phyloP scores from a whole-genome alignment of 2,329 filamentous ascomycete species.

The Aureobasidium lini region DNA sequence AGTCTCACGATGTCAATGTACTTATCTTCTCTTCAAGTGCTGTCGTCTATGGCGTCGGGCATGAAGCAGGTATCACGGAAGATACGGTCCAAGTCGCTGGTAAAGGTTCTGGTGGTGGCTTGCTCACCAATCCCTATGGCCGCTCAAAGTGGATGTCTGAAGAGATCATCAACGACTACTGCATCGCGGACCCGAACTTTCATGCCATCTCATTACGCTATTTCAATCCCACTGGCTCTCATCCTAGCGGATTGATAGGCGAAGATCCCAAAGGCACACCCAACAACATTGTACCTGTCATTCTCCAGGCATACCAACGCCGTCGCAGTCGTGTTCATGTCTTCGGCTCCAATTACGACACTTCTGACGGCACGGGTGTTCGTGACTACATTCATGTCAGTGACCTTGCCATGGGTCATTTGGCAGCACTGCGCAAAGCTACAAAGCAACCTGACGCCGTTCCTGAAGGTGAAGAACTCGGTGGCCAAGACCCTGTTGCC shows the following conservation, averaged over 20 bases:
- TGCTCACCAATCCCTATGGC: slow-evolving; percentile 59
- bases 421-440: slow-evolving; percentile 46
- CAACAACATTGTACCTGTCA: slow-evolving; percentile 58
- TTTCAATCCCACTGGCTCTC: slow-evolving; percentile 62
- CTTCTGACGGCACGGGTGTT: slow-evolving; percentile 57
- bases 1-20: slow-evolving; percentile 54
- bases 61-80: slow-evolving; percentile 9
- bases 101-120: slow-evolving; percentile 38
- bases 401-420: slow-evolving; percentile 57
- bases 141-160: slow-evolving; percentile 62
- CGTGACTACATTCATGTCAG: slow-evolving; percentile 63
- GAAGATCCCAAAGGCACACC: slow-evolving; percentile 56
- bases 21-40: slow-evolving; percentile 63
- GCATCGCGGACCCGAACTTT: slow-evolving; percentile 53
- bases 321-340: slow-evolving; percentile 48
- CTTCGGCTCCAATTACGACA: slow-evolving; percentile 59
- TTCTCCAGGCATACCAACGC: slow-evolving; percentile 24
- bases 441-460: slow-evolving; percentile 23
- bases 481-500: slow-evolving; percentile 7
- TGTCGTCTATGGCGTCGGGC: slow-evolving; percentile 51
- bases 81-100: slow-evolving; percentile 17
- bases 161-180: slow-evolving; percentile 56
- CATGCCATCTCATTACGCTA: slow-evolving; percentile 57
- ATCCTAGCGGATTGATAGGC: slow-evolving; percentile 55
- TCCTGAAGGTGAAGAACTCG: neutral